phyloP scores from a whole-genome alignment of 2,329 filamentous ascomycete species.

The Penicillium sp. region DNA sequence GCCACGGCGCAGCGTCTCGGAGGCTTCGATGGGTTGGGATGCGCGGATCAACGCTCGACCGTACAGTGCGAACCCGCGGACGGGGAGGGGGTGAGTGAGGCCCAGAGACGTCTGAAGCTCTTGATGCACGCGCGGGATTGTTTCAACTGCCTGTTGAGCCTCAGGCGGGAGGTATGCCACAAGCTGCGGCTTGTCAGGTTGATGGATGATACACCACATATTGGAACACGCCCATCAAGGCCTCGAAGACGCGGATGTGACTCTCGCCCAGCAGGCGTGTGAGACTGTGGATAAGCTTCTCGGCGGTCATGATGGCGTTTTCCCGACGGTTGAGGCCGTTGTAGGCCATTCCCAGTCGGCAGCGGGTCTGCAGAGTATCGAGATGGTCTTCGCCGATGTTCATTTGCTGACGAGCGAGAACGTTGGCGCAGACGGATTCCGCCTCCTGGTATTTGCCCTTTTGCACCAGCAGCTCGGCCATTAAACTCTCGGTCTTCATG shows the following conservation, averaged over 20 bases:
- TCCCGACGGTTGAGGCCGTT: slow-evolving; percentile 20
- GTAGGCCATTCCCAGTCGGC: slow-evolving; percentile 27
- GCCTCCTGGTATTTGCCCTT: slow-evolving; percentile 29
- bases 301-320: slow-evolving; percentile 24
- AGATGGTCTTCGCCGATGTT: slow-evolving; percentile 32
- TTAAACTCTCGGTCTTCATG: slow-evolving; percentile 31
- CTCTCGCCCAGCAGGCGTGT: slow-evolving; percentile 27
- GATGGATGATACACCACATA: slow-evolving; percentile 25
- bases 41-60: slow-evolving; percentile 22
- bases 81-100: slow-evolving; percentile 22
- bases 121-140: slow-evolving; percentile 16
- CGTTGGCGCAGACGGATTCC: slow-evolving; percentile 32
- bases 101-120: slow-evolving; percentile 24
- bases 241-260: slow-evolving; percentile 26
- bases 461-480: slow-evolving; percentile 27
- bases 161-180: too few relatives aligned
- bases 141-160: slow-evolving; percentile 18
- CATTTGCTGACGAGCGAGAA: slow-evolving; percentile 34
- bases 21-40: slow-evolving; percentile 21
- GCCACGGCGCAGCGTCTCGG: slow-evolving; percentile 31
- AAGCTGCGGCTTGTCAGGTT: too few relatives aligned
- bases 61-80: slow-evolving; percentile 26
- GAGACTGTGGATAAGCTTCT: slow-evolving; percentile 23
- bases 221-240: slow-evolving; percentile 24
- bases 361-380: slow-evolving; percentile 31